These are phyloP conservation scores for Xerocomellus amylosporus DNA, from an alignment of 768 basidiomycete species.

Conservation along the genomic window DNA sequence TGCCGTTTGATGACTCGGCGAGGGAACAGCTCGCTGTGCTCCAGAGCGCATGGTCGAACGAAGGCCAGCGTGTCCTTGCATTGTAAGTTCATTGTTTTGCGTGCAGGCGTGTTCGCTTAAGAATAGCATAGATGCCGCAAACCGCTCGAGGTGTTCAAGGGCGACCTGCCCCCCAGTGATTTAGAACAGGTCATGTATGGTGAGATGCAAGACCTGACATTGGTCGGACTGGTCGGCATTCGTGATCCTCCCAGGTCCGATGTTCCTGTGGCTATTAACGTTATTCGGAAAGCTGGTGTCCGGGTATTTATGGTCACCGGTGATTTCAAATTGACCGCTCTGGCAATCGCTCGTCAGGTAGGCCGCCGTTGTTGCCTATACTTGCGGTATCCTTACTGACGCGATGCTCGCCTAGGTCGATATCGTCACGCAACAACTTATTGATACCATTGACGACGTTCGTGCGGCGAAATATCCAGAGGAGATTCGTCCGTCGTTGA, in stretches of 20 bases:
- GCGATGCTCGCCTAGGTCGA: constrained; percentile 32
- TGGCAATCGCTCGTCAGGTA: constrained; percentile 48
- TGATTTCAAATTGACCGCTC: constrained; percentile 53
- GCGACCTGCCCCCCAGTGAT: constrained; percentile 27
- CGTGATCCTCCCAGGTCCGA: constrained; percentile 55
- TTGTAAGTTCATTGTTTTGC: constrained; percentile 25
- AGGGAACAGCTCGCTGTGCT: constrained; percentile 19
- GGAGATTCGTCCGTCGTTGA: constrained; percentile 9
- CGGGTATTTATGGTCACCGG: constrained; percentile 58
- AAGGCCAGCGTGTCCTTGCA: constrained; percentile 54
- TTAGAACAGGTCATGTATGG: constrained; percentile 39
- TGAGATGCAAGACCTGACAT: constrained; percentile 39
- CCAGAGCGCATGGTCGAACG: constrained; percentile 43
- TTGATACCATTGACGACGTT: constrained; percentile 36
- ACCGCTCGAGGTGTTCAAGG: constrained; percentile 24
- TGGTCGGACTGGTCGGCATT: constrained; percentile 53
- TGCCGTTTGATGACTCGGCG: constrained; percentile 28
- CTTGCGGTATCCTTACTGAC: background rate
- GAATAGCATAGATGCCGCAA: constrained; percentile 29
- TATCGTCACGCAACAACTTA: constrained; percentile 38
- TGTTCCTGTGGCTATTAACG: constrained; percentile 43
- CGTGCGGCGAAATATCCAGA: constrained; percentile 22
- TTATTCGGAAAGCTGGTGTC: constrained; percentile 49
- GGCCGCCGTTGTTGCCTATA: constrained; percentile 7
- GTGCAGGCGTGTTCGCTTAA: background rate